These are phyloP conservation scores for Francoa sonchifolia DNA, from an alignment of 441 rosid species.

Conservation along the genomic window DNA sequence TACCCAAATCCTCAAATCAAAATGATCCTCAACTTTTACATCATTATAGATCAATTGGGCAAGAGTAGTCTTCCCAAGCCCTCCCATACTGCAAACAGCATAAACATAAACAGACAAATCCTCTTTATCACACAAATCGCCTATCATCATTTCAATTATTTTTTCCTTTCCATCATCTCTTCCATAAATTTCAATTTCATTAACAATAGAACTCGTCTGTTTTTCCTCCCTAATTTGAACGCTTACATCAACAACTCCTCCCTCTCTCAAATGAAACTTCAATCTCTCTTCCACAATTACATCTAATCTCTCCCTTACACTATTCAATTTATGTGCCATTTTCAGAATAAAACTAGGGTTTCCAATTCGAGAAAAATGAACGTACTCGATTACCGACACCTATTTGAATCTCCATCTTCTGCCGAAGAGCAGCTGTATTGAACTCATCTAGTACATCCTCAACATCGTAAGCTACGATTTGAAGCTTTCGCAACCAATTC, in stretches of 20 bases:
- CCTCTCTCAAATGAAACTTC: slow-evolving; percentile 1
- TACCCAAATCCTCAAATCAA: slow-evolving; percentile 12
- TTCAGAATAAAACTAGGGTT: too few species aligned
- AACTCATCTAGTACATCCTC: too few species aligned
- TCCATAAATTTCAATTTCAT: slow-evolving; percentile 16
- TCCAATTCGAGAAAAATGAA: too few species aligned
- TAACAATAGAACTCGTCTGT: slow-evolving; percentile 19
- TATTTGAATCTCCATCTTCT: too few species aligned
- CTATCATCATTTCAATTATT: slow-evolving; percentile 12
- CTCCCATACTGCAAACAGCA: slow-evolving; percentile 26
- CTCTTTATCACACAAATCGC: neutral
- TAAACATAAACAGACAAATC: slow-evolving; percentile 17
- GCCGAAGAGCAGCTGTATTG: too few species aligned
- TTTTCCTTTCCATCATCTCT: slow-evolving; percentile 20
- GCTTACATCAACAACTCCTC: neutral
- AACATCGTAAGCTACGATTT: too few species aligned
- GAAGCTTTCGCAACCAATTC: too few species aligned
- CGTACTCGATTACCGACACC: too few species aligned
- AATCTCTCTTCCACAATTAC: slow-evolving; percentile 2
- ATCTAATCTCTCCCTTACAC: neutral
- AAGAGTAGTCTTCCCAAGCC: slow-evolving; percentile 29
- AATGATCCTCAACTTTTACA: slow-evolving; percentile 8
- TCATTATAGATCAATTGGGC: slow-evolving; percentile 23
- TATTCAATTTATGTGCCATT: neutral
- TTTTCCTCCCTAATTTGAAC: slow-evolving; percentile 6